A percentile compares a stretch with the other conserved stretches of the same genome.
These are phyloP conservation scores for Clonostachys rosea DNA, from an alignment of 2,329 filamentous ascomycete genomes.

Conservation along the genomic window DNA sequence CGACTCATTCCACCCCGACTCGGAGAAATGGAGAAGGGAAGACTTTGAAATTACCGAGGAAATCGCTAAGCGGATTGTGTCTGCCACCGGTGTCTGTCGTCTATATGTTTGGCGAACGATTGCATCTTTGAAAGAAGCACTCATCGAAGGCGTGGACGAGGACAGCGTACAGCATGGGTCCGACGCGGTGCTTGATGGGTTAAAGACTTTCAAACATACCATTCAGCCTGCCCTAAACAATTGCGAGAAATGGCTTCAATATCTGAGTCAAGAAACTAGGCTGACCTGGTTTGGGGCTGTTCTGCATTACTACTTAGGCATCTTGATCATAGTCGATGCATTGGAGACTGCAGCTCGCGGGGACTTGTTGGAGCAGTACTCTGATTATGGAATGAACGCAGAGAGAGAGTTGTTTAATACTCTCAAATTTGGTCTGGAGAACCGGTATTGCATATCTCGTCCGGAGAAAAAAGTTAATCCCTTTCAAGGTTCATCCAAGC, in stretches of 20 bases:
- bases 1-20: slow-evolving; percentile 1
- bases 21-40: neutral
- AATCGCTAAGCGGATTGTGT: slow-evolving; percentile 1
- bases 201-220: neutral
- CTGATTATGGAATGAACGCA: slow-evolving; percentile 3
- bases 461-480: neutral
- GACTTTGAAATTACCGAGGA: slow-evolving; percentile 2
- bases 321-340: slow-evolving; percentile 4
- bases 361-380: neutral
- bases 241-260: slow-evolving; percentile 5
- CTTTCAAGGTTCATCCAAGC: no score
- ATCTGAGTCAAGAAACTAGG: slow-evolving; percentile 1
- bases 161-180: slow-evolving; percentile 5
- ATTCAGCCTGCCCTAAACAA: slow-evolving; percentile 2
- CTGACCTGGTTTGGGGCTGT: slow-evolving; percentile 4
- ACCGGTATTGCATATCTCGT: slow-evolving; percentile 3
- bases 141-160: slow-evolving; percentile 7
- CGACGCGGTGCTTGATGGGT: slow-evolving; percentile 1
- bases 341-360: slow-evolving; percentile 1
- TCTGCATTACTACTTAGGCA: slow-evolving; percentile 5
- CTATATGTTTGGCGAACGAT: slow-evolving; percentile 7
- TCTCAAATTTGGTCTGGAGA: slow-evolving; percentile 7
- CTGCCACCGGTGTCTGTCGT: slow-evolving; percentile 1
- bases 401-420: slow-evolving; percentile 6
- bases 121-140: slow-evolving; percentile 8